These are phyloP conservation scores for Tetradesmus lagerheimii DNA, from an alignment of 139 green algal genomes.

Conservation along the genomic window DNA sequence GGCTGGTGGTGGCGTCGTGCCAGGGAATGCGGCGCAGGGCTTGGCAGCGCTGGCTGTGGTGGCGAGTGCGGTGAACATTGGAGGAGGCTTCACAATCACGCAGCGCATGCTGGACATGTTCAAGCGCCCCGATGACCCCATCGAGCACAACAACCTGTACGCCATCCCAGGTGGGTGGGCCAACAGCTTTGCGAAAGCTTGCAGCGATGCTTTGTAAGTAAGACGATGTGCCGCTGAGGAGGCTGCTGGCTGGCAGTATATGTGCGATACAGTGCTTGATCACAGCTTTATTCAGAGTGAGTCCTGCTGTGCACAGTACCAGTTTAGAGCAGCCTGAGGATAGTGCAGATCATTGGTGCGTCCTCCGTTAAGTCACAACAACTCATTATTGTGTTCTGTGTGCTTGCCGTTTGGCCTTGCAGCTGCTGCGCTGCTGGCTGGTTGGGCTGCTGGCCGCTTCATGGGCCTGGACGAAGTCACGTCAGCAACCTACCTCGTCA, in stretches of 20 bases:
- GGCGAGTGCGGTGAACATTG: slow-evolving; percentile 88
- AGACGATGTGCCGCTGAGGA: too few relatives aligned
- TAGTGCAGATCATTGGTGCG: too few relatives aligned
- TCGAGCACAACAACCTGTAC: slow-evolving; percentile 85
- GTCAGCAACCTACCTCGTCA: slow-evolving; percentile 79
- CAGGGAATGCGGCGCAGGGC: slow-evolving; percentile 62
- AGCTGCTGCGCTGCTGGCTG: slow-evolving; percentile 59
- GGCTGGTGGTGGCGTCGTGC: slow-evolving; percentile 75
- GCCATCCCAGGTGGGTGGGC: slow-evolving; percentile 65
- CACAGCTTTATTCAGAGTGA: too few relatives aligned
- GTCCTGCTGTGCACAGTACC: too few relatives aligned
- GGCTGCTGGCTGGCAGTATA: too few relatives aligned
- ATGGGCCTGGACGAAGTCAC: slow-evolving; percentile 78
- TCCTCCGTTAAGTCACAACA: too few relatives aligned
- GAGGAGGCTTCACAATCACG: slow-evolving; percentile 92
- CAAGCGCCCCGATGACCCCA: slow-evolving; percentile 84
- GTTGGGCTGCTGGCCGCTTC: slow-evolving; percentile 62
- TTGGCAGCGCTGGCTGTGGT: slow-evolving; percentile 80
- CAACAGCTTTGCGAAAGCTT: too few relatives aligned
- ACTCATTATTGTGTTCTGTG: too few relatives aligned
- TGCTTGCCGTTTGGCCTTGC: not conserved
- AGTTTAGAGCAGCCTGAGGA: too few relatives aligned
- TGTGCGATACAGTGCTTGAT: too few relatives aligned
- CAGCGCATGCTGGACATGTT: slow-evolving; percentile 97
- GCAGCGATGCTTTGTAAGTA: too few relatives aligned